Evolutionary conservation across 2,329 filamentous ascomycete species (phyloP), one percentile per base, ranked within the genome.

Genomic region (Botrytis pseudocinerea): DNA sequence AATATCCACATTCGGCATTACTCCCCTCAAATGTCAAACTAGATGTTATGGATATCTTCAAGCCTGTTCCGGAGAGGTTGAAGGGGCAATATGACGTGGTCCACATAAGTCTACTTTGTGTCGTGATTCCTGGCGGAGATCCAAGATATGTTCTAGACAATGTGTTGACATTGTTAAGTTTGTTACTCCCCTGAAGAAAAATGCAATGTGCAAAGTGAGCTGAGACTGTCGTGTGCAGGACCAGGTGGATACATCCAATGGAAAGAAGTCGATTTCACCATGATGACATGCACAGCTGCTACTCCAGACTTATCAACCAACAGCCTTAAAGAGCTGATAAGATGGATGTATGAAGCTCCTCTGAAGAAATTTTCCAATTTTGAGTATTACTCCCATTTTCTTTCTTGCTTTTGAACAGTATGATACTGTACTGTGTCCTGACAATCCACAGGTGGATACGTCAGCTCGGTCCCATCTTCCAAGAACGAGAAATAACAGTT

Each of bases 211-310:
- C 1, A 60, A 40, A 54, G 25, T 20, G 8, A 16, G 32, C 28
- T 57, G 16, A 63, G 0, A 32, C 5, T 40, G n/a, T 46, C 22
- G 14, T n/a, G 20, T 68, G 18, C 60, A 72, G 70, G 40, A 18
- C 70, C 70, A 8, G 70, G 70, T 5, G 70, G 70, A 32, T 68
- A 72, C 35, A 68, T 72, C 22, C 70, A 72, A 40, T 72, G 70
- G 70, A 65, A 72, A 22, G 70, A 68, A 20, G 25, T 12, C 18
- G 70, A 72, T 38, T 66, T 68, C 48, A 40, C 48, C 14, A 25
- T 14, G 10, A 46, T 71, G 6, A 32, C 8, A 9, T 68, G 61
- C 28, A 66, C 38, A n/a, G 35, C 61, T 46, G 35, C 35, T 10
- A 59, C 25, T 22, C 61, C 70, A 5, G 62, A 57, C 5, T 22